Evolutionary conservation across 495 filamentous ascomycete genomes (phyloP).

Genomic region (Copromyces sp.): DNA sequence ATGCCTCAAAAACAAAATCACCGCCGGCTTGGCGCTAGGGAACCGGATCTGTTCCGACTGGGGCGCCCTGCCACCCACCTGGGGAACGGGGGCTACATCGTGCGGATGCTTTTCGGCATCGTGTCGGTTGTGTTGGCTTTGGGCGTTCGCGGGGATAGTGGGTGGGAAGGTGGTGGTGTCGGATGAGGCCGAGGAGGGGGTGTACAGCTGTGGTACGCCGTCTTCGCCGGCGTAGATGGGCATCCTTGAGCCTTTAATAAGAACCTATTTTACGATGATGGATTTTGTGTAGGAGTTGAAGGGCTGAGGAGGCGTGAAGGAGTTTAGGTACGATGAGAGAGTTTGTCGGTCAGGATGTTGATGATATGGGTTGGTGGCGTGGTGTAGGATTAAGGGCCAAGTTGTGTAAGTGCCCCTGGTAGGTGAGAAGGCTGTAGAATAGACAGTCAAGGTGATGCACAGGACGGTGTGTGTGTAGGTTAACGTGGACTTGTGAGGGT

Average conservation of each 20-base stretch:
- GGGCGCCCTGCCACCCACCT: conserved; percentile 40
- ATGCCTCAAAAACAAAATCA: conserved; percentile 50
- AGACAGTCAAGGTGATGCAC: not conserved
- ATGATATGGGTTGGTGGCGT: not conserved
- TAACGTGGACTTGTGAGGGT: not conserved
- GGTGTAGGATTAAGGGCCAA: not conserved
- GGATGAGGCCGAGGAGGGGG: not conserved
- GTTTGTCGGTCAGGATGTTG: not conserved
- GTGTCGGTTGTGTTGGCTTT: not conserved
- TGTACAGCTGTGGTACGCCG: not conserved
- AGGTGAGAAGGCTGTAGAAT: not conserved
- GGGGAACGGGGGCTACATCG: conserved; percentile 26
- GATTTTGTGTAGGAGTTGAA: not conserved
- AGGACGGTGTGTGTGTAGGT: not conserved
- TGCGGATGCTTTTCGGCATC: not conserved
- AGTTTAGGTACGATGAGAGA: not conserved
- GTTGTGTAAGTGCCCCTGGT: not conserved
- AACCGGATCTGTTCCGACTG: conserved; percentile 31
- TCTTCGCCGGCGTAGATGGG: not conserved
- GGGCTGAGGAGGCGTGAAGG: no score
- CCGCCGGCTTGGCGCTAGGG: conserved; percentile 35
- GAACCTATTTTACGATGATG: not conserved
- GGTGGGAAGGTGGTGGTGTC: not conserved
- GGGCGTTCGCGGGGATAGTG: not conserved
- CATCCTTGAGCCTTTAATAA: not conserved